These are phyloP conservation scores for Pythium coloratum DNA, from an alignment of 352 stramenopile genomes.

Conservation along the genomic window DNA sequence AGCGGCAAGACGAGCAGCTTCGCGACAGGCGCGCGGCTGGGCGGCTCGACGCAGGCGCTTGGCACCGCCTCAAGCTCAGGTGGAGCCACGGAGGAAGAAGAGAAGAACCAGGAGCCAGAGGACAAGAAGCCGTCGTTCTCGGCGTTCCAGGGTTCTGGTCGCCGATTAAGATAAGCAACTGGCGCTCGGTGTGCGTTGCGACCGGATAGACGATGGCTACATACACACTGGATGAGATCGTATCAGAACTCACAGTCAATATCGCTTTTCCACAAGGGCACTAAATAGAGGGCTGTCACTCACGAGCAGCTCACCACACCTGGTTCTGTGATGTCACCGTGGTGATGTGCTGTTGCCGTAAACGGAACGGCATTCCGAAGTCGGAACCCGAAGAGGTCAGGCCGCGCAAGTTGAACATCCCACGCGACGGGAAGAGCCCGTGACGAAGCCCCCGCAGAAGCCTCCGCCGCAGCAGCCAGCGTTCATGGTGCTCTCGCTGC, in stretches of 20 bases:
- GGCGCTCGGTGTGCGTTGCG: background rate
- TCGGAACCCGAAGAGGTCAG: constrained; percentile 1
- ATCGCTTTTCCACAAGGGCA: background rate
- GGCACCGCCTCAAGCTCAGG: constrained; percentile 11
- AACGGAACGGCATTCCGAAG: background rate
- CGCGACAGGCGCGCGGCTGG: constrained; percentile 33
- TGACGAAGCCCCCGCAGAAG: background rate
- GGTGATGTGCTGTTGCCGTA: background rate
- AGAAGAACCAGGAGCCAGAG: constrained; percentile 44
- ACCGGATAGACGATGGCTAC: constrained; percentile 5
- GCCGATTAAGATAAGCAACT: constrained; percentile 29
- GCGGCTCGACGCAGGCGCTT: constrained; percentile 5
- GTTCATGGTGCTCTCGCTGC: constrained; percentile 11
- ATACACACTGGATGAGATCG: background rate
- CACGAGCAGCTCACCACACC: background rate
- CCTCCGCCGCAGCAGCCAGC: background rate
- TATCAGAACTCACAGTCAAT: background rate
- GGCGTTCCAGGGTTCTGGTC: constrained; percentile 71
- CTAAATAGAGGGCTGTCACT: constrained; percentile 3
- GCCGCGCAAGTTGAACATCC: background rate
- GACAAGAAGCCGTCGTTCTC: constrained; percentile 35
- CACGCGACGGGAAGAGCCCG: background rate
- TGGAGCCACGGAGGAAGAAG: constrained; percentile 31
- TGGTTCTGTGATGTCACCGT: background rate
- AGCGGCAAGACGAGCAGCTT: constrained; percentile 44